Evolutionary conservation across 441 rosid genomes (phyloP).

Genomic region (Croton laevigatus): DNA sequence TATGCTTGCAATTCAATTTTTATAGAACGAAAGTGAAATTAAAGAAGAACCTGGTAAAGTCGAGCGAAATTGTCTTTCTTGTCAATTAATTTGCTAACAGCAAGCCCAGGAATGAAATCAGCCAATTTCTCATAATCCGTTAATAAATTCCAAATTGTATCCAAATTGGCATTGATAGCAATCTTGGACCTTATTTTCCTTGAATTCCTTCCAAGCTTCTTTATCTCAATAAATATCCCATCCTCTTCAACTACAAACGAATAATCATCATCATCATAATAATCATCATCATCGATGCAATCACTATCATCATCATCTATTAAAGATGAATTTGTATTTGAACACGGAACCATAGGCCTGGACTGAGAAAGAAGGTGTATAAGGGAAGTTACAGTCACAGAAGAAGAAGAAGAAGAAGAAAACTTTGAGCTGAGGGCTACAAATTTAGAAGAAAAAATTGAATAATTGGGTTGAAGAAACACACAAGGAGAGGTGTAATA

Average conservation of each 20-base stretch:
- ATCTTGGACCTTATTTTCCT: constrained; percentile 70
- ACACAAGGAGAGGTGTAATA: constrained; percentile 10
- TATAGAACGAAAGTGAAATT: background rate
- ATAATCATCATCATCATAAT: constrained; percentile 18
- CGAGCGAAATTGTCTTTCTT: constrained; percentile 68
- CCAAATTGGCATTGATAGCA: constrained; percentile 64
- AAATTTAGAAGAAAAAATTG: background rate
- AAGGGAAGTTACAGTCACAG: background rate
- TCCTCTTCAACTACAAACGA: constrained; percentile 36
- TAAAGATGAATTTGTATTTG: constrained; percentile 25
- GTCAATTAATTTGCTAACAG: constrained; percentile 75
- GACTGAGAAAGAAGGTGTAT: constrained; percentile 7
- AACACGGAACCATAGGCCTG: constrained; percentile 25
- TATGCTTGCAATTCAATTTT: background rate
- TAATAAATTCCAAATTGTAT: constrained; percentile 64
- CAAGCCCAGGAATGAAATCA: constrained; percentile 76
- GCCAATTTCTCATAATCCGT: constrained; percentile 80
- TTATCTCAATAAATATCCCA: constrained; percentile 53
- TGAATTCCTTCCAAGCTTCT: constrained; percentile 58
- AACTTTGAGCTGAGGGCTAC: background rate
- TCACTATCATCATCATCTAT: constrained; percentile 25
- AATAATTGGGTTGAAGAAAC: background rate
- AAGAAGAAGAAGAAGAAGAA: background rate
- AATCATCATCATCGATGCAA: constrained; percentile 16
- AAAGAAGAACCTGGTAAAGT: constrained; percentile 56